phyloP scores from a whole-genome alignment of 1,284 basidiomycete species.

The Pascua guehoae region DNA sequence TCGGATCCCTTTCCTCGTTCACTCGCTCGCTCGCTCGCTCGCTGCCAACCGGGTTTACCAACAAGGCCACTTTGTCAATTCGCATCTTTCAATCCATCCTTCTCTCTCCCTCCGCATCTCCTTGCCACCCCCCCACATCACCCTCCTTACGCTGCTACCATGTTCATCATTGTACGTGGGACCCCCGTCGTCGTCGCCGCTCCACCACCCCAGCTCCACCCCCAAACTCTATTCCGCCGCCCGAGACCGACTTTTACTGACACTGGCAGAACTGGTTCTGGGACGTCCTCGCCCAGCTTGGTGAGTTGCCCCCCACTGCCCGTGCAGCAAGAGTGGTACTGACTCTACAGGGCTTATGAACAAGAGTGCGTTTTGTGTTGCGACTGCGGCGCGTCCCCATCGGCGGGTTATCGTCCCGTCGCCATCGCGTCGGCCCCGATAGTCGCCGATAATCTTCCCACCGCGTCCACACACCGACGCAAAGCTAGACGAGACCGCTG shows the following conservation, averaged over 20 bases:
- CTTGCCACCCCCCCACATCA: background rate
- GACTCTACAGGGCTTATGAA: conserved; percentile 73
- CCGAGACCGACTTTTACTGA: background rate
- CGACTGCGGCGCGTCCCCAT: background rate
- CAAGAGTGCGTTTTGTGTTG: conserved; percentile 64
- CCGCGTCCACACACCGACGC: background rate
- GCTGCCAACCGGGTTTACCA: background rate
- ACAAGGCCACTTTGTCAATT: background rate
- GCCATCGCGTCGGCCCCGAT: too few species aligned
- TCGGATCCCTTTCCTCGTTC: too few species aligned
- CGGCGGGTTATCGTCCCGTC: too few species aligned
- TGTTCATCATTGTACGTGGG: conserved; percentile 65
- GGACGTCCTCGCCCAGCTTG: conserved; percentile 85
- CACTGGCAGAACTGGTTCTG: conserved; percentile 74
- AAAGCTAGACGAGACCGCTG: background rate
- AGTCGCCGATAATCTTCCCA: too few species aligned
- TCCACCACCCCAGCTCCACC: background rate
- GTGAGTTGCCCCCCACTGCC: conserved; percentile 53
- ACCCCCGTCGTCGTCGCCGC: background rate
- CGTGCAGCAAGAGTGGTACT: background rate
- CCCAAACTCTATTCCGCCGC: background rate
- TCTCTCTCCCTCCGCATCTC: background rate
- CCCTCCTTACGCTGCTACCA: conserved; percentile 44
- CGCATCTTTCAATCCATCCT: too few species aligned
- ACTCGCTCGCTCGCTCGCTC: too few species aligned